Percentiles rank a stretch among this genome's conserved stretches.
Evolutionary conservation across 371 early-diverging fungal species (phyloP).

Genomic region (Dichotomocladium elegans): DNA sequence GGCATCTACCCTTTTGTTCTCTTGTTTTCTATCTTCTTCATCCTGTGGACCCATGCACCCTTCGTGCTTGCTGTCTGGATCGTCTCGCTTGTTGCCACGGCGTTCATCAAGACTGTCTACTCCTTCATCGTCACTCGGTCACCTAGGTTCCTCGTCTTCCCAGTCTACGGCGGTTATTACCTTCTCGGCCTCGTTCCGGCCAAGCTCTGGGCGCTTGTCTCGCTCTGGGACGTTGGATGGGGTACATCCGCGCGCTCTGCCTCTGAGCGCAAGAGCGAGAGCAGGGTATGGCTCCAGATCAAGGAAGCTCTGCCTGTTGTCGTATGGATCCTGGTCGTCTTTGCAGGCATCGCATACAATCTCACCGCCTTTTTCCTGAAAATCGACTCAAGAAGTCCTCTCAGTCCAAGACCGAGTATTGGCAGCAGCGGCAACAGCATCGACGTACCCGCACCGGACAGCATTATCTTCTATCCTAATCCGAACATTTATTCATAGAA

Average conservation of each 20-base stretch:
- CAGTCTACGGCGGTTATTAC: constrained; percentile 52
- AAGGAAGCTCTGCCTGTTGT: constrained; percentile 43
- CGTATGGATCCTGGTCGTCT: constrained; percentile 25
- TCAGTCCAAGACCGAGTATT: neutral
- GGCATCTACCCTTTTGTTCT: constrained; percentile 63
- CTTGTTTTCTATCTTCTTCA: constrained; percentile 49
- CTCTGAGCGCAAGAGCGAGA: constrained; percentile 37
- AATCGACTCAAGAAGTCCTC: constrained; percentile 8
- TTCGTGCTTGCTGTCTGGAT: constrained; percentile 47
- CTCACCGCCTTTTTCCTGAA: constrained; percentile 17
- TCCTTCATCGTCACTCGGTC: constrained; percentile 32
- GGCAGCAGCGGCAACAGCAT: neutral
- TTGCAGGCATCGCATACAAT: constrained; percentile 35
- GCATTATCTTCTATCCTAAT: constrained; percentile 42
- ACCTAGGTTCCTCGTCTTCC: constrained; percentile 46
- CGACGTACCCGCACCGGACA: constrained; percentile 20
- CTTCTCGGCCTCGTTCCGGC: constrained; percentile 56
- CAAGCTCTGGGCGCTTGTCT: constrained; percentile 55
- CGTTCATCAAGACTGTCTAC: constrained; percentile 48
- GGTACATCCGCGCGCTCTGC: constrained; percentile 53
- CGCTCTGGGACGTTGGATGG: constrained; percentile 60
- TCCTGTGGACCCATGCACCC: constrained; percentile 33
- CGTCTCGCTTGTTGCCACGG: constrained; percentile 39
- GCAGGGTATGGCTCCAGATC: constrained; percentile 21
- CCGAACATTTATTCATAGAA: constrained; percentile 3